These are phyloP conservation scores for Tillandsia leiboldiana DNA, from an alignment of 176 grass and related monocot genomes.

Conservation along the genomic window DNA sequence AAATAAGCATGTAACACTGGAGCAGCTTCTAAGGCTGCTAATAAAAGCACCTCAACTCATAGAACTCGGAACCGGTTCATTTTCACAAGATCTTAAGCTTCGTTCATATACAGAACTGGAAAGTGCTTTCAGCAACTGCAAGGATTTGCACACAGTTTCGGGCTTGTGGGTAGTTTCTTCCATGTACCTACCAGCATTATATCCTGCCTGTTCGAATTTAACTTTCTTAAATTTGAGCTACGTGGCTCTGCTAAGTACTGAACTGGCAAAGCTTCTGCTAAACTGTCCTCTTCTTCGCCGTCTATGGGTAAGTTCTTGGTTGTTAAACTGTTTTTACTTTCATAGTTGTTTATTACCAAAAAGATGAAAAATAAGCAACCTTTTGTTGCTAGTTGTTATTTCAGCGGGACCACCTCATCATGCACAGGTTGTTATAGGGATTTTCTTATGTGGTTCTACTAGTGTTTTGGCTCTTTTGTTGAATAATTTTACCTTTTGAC, in stretches of 20 bases:
- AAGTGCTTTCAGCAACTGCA: constrained; percentile 4
- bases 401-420: too few species aligned
- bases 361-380: not conserved
- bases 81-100: constrained; percentile 14
- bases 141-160: constrained; percentile 10
- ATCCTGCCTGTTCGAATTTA: constrained; percentile 58
- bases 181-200: constrained; percentile 51
- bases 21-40: constrained; percentile 65
- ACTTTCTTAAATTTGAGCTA: constrained; percentile 86
- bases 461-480: too few species aligned
- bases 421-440: too few species aligned
- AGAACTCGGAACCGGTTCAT: constrained; percentile 75
- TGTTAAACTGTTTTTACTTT: not conserved
- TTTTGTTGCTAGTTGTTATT: not conserved
- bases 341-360: not conserved
- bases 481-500: not conserved
- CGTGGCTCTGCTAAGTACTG: constrained; percentile 39
- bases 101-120: not conserved
- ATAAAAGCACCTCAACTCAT: constrained; percentile 66
- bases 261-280: constrained; percentile 49
- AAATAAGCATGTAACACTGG: constrained; percentile 62
- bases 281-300: constrained; percentile 49
- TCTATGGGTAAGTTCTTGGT: constrained; percentile 40
- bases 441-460: too few species aligned
- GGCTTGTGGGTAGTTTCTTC: constrained; percentile 60